A percentile compares a stretch with the other conserved stretches of the same genome.
Conservation (phyloP, 257 asterid species). For the Misopates orontium region DNA sequence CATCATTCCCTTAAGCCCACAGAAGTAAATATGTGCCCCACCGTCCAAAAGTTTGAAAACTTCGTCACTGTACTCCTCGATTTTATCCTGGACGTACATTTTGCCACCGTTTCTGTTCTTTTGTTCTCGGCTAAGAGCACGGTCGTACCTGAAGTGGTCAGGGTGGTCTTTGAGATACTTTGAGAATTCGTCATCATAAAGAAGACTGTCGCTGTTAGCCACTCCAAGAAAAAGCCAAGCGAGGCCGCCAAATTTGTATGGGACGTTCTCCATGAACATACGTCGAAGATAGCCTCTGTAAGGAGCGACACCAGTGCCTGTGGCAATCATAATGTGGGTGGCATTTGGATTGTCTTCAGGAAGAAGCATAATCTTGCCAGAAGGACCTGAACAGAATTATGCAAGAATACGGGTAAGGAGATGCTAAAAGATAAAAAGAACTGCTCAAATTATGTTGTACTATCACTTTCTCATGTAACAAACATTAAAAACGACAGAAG, state of each 20-base stretch:
- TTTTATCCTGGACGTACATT: constrained; percentile 97
- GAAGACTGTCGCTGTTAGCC: constrained; percentile 84
- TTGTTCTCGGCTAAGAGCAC: constrained; percentile 91
- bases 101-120: constrained; percentile 86
- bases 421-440: background rate
- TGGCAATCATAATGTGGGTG: constrained; percentile 93
- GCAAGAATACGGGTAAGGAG: constrained; percentile 5
- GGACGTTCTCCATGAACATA: constrained; percentile 88
- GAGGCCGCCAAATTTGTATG: constrained; percentile 79
- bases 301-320: constrained; percentile 98
- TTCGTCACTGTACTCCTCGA: constrained; percentile 92
- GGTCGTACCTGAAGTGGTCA: constrained; percentile 72
- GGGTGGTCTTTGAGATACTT: constrained; percentile 70
- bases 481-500: too few species aligned
- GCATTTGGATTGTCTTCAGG: constrained; percentile 87
- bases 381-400: constrained; percentile 66
- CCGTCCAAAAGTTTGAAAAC: constrained; percentile 78
- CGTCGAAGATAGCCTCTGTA: constrained; percentile 93
- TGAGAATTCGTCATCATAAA: constrained; percentile 84
- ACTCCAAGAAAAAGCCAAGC: constrained; percentile 99
- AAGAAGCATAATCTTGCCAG: constrained; percentile 95
- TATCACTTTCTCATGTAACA: too few species aligned
- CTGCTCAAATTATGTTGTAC: background rate
- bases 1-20: constrained; percentile 99
- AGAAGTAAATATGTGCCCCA: constrained; percentile 93